These are phyloP conservation scores for Macrotyloma uniflorum DNA, from an alignment of 306 rosid species.

Conservation along the genomic window DNA sequence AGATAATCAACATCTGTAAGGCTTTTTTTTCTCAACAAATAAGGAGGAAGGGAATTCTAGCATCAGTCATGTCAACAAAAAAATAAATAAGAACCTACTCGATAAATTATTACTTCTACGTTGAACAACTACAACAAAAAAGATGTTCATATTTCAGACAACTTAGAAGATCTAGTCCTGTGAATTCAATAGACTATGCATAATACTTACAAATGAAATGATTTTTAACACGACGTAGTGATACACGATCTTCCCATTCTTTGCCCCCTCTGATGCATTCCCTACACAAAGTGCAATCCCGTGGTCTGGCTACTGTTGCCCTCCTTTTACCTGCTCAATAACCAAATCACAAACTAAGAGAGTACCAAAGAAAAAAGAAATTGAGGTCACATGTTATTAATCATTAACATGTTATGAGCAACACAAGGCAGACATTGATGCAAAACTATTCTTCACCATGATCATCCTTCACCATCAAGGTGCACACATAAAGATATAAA, in stretches of 20 bases:
- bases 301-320: slow-evolving; percentile 70
- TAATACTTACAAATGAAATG: slow-evolving; percentile 92
- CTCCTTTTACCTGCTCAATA: slow-evolving; percentile 65
- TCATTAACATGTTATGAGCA: background rate
- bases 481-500: slow-evolving; percentile 16
- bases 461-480: slow-evolving; percentile 2
- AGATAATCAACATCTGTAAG: background rate
- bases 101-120: slow-evolving; percentile 9
- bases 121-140: background rate
- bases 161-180: background rate
- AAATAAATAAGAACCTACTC: background rate
- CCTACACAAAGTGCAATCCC: slow-evolving; percentile 90
- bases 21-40: background rate
- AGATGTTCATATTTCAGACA: slow-evolving; percentile 4
- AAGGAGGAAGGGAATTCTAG: background rate
- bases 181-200: slow-evolving; percentile 2
- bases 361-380: slow-evolving; percentile 19
- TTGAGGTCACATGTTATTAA: slow-evolving; percentile 7
- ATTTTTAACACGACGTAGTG: slow-evolving; percentile 81
- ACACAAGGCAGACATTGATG: background rate
- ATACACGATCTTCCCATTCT: slow-evolving; percentile 80
- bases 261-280: slow-evolving; percentile 95
- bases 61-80: background rate
- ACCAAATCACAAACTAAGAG: slow-evolving; percentile 33
- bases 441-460: slow-evolving; percentile 30